Conservation (phyloP, 2,329 filamentous ascomycete genomes). For the Chlorencoelia australis region DNA sequence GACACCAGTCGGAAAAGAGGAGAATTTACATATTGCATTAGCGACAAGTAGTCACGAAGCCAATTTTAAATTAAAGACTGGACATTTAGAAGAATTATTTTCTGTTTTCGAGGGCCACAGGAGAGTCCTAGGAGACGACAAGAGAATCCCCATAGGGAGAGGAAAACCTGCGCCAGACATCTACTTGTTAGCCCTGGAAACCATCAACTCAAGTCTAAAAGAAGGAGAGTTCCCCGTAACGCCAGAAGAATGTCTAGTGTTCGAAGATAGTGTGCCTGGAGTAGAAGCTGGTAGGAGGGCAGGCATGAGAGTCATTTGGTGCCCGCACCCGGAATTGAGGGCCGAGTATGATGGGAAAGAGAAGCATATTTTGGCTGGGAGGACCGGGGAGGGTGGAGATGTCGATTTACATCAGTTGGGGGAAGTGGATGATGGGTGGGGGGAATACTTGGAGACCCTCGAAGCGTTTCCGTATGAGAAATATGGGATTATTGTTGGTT, state of each 20-base stretch:
- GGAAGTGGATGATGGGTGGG: slow-evolving; percentile 50
- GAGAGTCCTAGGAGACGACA: slow-evolving; percentile 77
- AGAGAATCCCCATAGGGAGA: slow-evolving; percentile 63
- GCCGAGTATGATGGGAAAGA: slow-evolving; percentile 69
- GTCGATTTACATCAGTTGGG: slow-evolving; percentile 45
- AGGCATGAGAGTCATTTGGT: slow-evolving; percentile 92
- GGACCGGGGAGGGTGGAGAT: slow-evolving; percentile 37
- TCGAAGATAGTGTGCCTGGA: slow-evolving; percentile 89
- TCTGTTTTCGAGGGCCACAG: slow-evolving; percentile 58
- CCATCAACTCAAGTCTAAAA: slow-evolving; percentile 66
- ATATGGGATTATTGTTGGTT: slow-evolving; percentile 42
- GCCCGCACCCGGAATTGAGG: slow-evolving; percentile 70
- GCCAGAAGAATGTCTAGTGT: slow-evolving; percentile 86
- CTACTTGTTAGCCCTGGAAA: slow-evolving; percentile 75
- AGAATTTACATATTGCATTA: slow-evolving; percentile 59
- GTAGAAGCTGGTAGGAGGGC: slow-evolving; percentile 85
- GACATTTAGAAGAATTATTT: slow-evolving; percentile 48
- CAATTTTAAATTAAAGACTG: slow-evolving; percentile 29
- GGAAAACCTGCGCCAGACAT: slow-evolving; percentile 96
- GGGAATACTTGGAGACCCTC: slow-evolving; percentile 41
- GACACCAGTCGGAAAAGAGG: too few species aligned
- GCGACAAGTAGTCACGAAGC: slow-evolving; percentile 56
- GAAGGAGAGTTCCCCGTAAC: slow-evolving; percentile 53
- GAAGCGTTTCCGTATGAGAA: slow-evolving; percentile 47
- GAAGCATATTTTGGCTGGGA: slow-evolving; percentile 71